Percentiles rank a stretch among this genome's conserved stretches.
These are phyloP conservation scores for Pelargonium citronellum DNA, from an alignment of 441 rosid species.

Conservation along the genomic window DNA sequence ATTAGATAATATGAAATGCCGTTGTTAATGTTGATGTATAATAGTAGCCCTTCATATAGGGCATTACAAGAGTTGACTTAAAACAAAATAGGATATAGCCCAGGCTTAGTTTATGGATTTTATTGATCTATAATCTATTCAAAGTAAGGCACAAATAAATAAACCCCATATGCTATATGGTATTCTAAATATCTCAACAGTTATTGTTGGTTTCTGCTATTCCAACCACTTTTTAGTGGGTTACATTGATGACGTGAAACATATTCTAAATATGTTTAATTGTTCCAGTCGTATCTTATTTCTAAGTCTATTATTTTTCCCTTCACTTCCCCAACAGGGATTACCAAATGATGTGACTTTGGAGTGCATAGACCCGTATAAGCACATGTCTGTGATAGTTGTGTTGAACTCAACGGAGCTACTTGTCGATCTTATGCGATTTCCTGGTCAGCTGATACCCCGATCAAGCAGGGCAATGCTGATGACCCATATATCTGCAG, in stretches of 20 bases:
- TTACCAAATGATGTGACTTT: constrained; percentile 83
- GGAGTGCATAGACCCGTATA: constrained; percentile 71
- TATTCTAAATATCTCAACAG: too few relatives aligned
- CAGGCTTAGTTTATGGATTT: too few relatives aligned
- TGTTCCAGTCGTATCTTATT: background rate
- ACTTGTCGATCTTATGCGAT: constrained; percentile 93
- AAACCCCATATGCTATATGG: too few relatives aligned
- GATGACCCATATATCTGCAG: constrained; percentile 92
- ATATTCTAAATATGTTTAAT: background rate
- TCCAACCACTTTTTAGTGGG: background rate
- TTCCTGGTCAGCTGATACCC: constrained; percentile 93
- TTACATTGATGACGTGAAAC: background rate
- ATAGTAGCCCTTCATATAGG: too few relatives aligned
- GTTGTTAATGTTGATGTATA: too few relatives aligned
- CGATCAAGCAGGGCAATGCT: constrained; percentile 76
- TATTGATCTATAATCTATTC: too few relatives aligned
- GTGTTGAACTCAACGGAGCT: constrained; percentile 82
- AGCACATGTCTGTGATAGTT: constrained; percentile 90
- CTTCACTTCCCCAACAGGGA: constrained; percentile 45
- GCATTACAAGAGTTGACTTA: too few relatives aligned
- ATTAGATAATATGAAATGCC: background rate
- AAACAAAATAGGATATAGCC: too few relatives aligned
- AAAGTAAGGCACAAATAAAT: too few relatives aligned
- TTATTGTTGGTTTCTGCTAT: background rate
- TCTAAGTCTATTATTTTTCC: background rate